Percentiles rank a stretch among this genome's conserved stretches.
Conservation (phyloP, 164 flowering plant genomes). For the Nelumbo lutea region DNA sequence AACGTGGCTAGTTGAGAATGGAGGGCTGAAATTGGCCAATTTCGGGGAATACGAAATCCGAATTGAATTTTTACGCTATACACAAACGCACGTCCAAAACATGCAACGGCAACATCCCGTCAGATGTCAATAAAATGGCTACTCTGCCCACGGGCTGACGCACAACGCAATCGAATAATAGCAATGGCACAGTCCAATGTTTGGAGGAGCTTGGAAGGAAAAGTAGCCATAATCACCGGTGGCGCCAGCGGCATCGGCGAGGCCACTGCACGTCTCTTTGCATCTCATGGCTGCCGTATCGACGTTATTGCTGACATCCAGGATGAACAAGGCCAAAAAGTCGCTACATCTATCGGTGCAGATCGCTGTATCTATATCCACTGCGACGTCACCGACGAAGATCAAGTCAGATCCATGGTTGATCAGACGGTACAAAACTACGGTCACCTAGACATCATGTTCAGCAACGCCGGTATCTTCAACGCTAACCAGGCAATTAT, state of each 20-base stretch:
- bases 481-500: conserved; percentile 19
- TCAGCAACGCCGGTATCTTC: conserved; percentile 38
- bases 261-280: conserved; percentile 29
- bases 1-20: no score
- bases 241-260: conserved; percentile 44
- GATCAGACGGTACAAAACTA: conserved; percentile 19
- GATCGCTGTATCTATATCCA: conserved; percentile 21
- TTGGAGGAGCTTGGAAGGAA: conserved; percentile 30
- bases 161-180: no score
- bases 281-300: conserved; percentile 22
- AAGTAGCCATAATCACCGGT: conserved; percentile 45
- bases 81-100: no score
- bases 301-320: conserved; percentile 42
- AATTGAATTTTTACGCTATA: no score
- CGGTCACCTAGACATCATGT: conserved; percentile 40
- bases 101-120: no score
- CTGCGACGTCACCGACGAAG: conserved; percentile 40
- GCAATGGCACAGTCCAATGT: no score
- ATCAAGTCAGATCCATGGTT: conserved; percentile 28
- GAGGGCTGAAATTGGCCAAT: no score
- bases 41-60: no score
- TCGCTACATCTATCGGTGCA: conserved; percentile 30
- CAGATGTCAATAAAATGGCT: no score
- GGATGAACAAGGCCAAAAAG: conserved; percentile 25
- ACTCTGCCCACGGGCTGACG: no score